Percentiles rank a stretch among this genome's conserved stretches.
phyloP scores from a whole-genome alignment of 805 yeast species.

The Cyberlindnera euphorbiae region DNA sequence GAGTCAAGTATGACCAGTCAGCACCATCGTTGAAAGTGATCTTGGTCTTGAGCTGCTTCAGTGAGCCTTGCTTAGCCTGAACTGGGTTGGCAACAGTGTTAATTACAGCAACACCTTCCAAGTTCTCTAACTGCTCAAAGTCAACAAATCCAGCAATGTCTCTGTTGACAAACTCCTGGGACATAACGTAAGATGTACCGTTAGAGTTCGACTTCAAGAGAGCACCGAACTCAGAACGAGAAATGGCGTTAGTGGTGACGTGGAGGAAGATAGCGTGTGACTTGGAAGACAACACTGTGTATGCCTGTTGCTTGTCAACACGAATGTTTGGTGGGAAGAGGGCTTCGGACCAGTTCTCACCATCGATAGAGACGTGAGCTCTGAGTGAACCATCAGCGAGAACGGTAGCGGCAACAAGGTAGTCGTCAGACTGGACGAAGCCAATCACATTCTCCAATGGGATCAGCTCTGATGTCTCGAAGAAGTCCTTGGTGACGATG shows the following conservation, averaged over 20 bases:
- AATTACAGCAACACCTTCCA: constrained; percentile 80
- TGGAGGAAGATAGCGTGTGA: constrained; percentile 76
- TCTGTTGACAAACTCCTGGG: constrained; percentile 71
- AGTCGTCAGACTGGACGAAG: constrained; percentile 66
- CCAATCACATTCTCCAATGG: constrained; percentile 63
- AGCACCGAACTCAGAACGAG: constrained; percentile 64
- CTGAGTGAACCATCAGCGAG: constrained; percentile 47
- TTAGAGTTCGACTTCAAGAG: constrained; percentile 84
- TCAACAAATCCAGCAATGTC: constrained; percentile 74
- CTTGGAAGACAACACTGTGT: constrained; percentile 73
- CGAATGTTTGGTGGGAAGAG: constrained; percentile 65
- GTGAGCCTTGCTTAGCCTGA: constrained; percentile 38
- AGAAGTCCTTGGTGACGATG: constrained; percentile 24
- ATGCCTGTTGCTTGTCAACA: constrained; percentile 60
- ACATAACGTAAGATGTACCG: constrained; percentile 78
- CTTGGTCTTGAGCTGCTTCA: constrained; percentile 60
- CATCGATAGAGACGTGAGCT: constrained; percentile 78
- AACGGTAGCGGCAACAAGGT: constrained; percentile 64
- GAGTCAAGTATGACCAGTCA: constrained; percentile 66
- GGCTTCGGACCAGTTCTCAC: constrained; percentile 70
- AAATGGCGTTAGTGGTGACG: constrained; percentile 57
- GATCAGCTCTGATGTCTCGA: constrained; percentile 26
- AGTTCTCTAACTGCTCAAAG: constrained; percentile 74
- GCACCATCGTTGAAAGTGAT: constrained; percentile 92
- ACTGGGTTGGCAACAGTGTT: constrained; percentile 61